Percentiles rank a stretch among this genome's conserved stretches.
phyloP scores from a whole-genome alignment of 2,329 filamentous ascomycete species.

The Monilinia vaccinii-corymbosi region DNA sequence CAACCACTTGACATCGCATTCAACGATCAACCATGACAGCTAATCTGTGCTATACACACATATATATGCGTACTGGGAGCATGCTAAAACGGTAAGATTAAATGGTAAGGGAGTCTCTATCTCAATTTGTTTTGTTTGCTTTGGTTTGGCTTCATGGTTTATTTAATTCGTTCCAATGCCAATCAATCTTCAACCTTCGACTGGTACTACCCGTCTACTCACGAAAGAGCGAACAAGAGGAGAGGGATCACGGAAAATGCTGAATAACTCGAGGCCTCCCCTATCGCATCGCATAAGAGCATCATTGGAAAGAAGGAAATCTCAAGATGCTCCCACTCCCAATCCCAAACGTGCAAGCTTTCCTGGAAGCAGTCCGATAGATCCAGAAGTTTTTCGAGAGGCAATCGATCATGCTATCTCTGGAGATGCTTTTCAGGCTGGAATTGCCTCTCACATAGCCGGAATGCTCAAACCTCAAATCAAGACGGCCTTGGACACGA shows the following conservation, averaged over 20 bases:
- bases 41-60: conserved; percentile 33
- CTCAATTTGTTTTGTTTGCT: not conserved
- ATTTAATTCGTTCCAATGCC: conserved; percentile 2
- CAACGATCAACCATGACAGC: conserved; percentile 40
- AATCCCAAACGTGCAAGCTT: conserved; percentile 3
- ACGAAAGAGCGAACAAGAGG: not conserved
- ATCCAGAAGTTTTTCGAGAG: conserved; percentile 22
- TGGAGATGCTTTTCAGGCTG: conserved; percentile 25
- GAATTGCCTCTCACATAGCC: conserved; percentile 27
- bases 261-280: conserved; percentile 25
- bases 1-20: conserved; percentile 22
- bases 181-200: conserved; percentile 4
- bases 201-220: not conserved
- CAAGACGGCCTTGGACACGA: conserved; percentile 27
- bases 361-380: conserved; percentile 12
- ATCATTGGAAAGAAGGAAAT: conserved; percentile 26
- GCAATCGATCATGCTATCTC: conserved; percentile 26
- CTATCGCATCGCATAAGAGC: conserved; percentile 26
- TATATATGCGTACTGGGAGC: not conserved
- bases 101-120: not conserved
- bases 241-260: not conserved
- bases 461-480: conserved; percentile 27
- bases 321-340: conserved; percentile 3
- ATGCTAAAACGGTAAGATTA: conserved; percentile 3
- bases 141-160: not conserved